A percentile compares a stretch with the other conserved stretches of the same genome.
phyloP scores from a whole-genome alignment of 2,329 filamentous ascomycete species.

The Epichloe brachyelytri region DNA sequence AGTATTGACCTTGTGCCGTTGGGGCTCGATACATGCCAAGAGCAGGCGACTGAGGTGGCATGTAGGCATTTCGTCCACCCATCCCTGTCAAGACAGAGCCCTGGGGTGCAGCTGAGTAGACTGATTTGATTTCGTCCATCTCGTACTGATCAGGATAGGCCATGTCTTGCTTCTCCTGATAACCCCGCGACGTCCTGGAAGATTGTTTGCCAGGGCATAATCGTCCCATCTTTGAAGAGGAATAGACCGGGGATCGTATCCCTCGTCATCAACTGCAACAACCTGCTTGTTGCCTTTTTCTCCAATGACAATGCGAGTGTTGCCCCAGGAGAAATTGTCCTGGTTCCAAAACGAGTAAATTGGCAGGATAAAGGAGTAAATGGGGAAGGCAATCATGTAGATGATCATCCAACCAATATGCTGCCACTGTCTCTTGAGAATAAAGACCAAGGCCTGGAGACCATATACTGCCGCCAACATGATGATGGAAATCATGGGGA shows the following conservation, averaged over 20 bases:
- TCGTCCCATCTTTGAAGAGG: slow-evolving; percentile 96
- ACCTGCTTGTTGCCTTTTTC: slow-evolving; percentile 86
- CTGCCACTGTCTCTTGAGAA: slow-evolving; percentile 95
- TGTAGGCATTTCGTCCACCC: slow-evolving; percentile 57
- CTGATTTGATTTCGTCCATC: slow-evolving; percentile 95
- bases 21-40: slow-evolving; percentile 42
- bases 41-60: slow-evolving; percentile 72
- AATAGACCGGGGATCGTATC: slow-evolving; percentile 83
- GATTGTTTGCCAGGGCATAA: slow-evolving; percentile 73
- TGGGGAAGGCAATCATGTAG: slow-evolving; percentile 87
- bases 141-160: slow-evolving; percentile 72
- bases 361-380: slow-evolving; percentile 83
- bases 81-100: slow-evolving; percentile 83
- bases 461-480: slow-evolving; percentile 90
- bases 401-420: slow-evolving; percentile 99
- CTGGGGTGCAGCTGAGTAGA: slow-evolving; percentile 83
- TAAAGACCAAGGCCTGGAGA: slow-evolving; percentile 91
- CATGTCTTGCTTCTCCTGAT: slow-evolving; percentile 49
- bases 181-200: slow-evolving; percentile 79
- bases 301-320: slow-evolving; percentile 91
- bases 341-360: slow-evolving; percentile 99
- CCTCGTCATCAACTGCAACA: slow-evolving; percentile 73
- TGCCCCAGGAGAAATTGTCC: slow-evolving; percentile 98
- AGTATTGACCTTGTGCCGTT: slow-evolving; percentile 32
- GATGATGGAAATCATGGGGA: slow-evolving; percentile 76